A percentile compares a stretch with the other conserved stretches of the same genome.
Conservation (phyloP, 257 asterid genomes). For the Fraxinus americana region DNA sequence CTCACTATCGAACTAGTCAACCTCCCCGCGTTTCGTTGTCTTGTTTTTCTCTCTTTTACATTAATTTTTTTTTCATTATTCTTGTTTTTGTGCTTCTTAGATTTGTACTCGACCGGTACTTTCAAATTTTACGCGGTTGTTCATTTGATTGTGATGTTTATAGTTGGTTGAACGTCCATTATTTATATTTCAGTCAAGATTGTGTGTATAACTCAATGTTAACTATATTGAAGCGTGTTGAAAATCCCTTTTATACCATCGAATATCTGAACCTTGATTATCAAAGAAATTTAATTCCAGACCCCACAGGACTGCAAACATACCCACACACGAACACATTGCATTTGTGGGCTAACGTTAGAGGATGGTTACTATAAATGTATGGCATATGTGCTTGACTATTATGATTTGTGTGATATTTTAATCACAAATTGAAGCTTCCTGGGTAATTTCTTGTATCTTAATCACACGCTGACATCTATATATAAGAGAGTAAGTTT, state of each 20-base stretch:
- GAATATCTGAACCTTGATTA: not conserved
- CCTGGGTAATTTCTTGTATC: conserved; percentile 50
- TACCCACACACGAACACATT: conserved; percentile 33
- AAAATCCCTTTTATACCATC: not conserved
- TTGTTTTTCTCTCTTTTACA: not conserved
- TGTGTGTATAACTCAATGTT: not conserved
- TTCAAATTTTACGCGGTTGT: conserved; percentile 45
- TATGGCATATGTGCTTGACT: conserved; percentile 43
- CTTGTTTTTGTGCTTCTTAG: not conserved
- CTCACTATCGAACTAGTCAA: conserved; percentile 31
- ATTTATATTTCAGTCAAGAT: not conserved
- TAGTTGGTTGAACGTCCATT: not conserved
- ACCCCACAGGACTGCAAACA: conserved; percentile 7
- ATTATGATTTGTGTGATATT: conserved; percentile 33
- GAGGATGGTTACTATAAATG: conserved; percentile 20
- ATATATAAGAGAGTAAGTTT: conserved; percentile 34
- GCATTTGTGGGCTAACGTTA: conserved; percentile 31
- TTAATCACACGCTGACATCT: conserved; percentile 1
- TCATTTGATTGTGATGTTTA: conserved; percentile 29
- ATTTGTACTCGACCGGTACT: conserved; percentile 18
- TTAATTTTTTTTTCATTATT: not conserved
- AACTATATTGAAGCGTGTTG: conserved; percentile 6
- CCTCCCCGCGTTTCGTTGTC: conserved; percentile 33
- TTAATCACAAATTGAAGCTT: conserved; percentile 52
- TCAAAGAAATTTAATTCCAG: conserved; percentile 14